These are phyloP conservation scores for Goffeauzyma gilvescens DNA, from an alignment of 768 basidiomycete genomes.

Conservation along the genomic window DNA sequence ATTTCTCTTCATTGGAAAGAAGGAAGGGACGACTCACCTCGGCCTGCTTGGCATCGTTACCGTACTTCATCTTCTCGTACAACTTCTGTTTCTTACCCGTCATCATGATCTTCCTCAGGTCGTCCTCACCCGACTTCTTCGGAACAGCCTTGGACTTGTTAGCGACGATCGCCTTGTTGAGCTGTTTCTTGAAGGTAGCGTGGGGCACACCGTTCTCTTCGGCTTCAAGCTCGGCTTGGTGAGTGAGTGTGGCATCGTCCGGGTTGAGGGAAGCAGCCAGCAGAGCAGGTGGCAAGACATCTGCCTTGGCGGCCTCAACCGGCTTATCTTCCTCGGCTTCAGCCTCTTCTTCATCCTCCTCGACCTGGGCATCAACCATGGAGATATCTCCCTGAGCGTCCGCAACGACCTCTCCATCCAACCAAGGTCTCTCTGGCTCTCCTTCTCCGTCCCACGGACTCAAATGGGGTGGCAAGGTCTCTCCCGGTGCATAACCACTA, in stretches of 20 bases:
- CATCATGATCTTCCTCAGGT: constrained; percentile 97
- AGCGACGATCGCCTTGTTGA: constrained; percentile 39
- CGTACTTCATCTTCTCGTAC: constrained; percentile 82
- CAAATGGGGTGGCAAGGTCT: constrained; percentile 74
- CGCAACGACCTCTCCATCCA: constrained; percentile 52
- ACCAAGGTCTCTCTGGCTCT: constrained; percentile 29
- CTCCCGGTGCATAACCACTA: constrained; percentile 67
- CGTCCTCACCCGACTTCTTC: constrained; percentile 39
- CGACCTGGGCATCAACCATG: constrained; percentile 27
- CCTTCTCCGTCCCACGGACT: constrained; percentile 78
- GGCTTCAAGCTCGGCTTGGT: constrained; percentile 77
- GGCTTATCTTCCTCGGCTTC: constrained; percentile 30
- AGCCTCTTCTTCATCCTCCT: constrained; percentile 30
- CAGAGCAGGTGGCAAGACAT: constrained; percentile 30
- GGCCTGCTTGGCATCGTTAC: constrained; percentile 50
- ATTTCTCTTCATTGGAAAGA: background rate
- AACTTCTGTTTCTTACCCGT: constrained; percentile 84
- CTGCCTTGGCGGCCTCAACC: constrained; percentile 17
- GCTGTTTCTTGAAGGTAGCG: constrained; percentile 55
- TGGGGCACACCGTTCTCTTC: constrained; percentile 72
- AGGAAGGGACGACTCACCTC: constrained; percentile 44
- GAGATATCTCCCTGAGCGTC: constrained; percentile 28
- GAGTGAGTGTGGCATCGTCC: constrained; percentile 49
- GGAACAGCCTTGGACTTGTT: constrained; percentile 1
- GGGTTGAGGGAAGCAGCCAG: constrained; percentile 34